Percentiles rank a stretch among this genome's conserved stretches.
Conservation (phyloP, 108 stramenopile species). For the Nannochloropsis oceanica region DNA sequence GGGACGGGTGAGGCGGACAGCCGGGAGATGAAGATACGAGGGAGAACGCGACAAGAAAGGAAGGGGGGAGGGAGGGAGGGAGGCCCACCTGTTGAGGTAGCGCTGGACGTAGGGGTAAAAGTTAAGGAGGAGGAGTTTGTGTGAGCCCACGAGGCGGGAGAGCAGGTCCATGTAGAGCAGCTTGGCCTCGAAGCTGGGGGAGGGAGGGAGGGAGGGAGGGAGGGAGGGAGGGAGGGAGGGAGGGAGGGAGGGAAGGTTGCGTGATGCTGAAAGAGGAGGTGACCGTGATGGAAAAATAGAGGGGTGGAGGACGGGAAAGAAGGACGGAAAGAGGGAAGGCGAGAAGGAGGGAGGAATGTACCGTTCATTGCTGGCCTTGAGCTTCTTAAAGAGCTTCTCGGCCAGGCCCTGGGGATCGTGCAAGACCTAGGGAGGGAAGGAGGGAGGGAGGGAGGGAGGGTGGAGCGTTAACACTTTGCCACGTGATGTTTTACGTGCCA, state of each 20-base stretch:
- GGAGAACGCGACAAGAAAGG: background rate
- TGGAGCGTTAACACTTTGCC: too few relatives aligned
- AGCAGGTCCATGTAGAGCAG: constrained; percentile 91
- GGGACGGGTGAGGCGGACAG: background rate
- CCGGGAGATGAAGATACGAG: background rate
- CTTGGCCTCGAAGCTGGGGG: constrained; percentile 54
- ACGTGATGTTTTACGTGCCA: too few relatives aligned
- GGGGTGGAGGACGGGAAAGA: too few relatives aligned
- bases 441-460: too few relatives aligned
- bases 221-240: background rate
- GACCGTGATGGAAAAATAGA: too few relatives aligned
- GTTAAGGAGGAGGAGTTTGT: constrained; percentile 65
- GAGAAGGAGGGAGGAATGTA: too few relatives aligned
- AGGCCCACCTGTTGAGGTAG: constrained; percentile 49
- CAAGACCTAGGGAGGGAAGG: too few relatives aligned
- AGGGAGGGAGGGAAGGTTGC: background rate
- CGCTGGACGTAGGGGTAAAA: constrained; percentile 86
- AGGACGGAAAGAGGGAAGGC: too few relatives aligned
- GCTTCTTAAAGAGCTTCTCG: constrained; percentile 60
- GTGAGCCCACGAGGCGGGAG: constrained; percentile 76
- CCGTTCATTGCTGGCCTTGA: constrained; percentile 51
- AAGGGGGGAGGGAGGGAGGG: background rate
- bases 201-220: background rate
- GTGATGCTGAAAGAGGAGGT: too few relatives aligned
- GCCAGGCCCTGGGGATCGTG: constrained; percentile 86